Evolutionary conservation across 805 yeast species (phyloP).

Genomic region (Wickerhamomyces alni): DNA sequence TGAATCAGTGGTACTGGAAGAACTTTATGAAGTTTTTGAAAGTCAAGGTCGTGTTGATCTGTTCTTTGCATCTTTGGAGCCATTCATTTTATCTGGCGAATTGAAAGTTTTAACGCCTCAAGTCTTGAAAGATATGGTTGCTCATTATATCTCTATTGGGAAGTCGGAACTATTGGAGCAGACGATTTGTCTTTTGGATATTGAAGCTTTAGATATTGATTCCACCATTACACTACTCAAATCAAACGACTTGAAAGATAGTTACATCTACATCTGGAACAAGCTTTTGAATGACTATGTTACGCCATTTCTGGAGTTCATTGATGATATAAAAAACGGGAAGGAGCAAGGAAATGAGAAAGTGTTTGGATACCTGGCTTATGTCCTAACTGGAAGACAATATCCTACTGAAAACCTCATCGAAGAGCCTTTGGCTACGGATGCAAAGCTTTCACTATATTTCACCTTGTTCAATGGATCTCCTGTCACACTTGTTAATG

Average conservation of each 20-base stretch:
- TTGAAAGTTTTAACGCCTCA: slow-evolving; percentile 53
- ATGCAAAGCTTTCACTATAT: slow-evolving; percentile 48
- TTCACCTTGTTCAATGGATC: slow-evolving; percentile 55
- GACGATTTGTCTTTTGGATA: slow-evolving; percentile 62
- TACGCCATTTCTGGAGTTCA: slow-evolving; percentile 63
- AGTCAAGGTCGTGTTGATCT: slow-evolving; percentile 21
- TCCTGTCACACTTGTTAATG: slow-evolving; percentile 23
- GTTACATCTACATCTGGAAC: slow-evolving; percentile 68
- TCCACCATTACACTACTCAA: slow-evolving; percentile 59
- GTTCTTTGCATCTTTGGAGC: slow-evolving; percentile 50
- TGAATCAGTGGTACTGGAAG: slow-evolving; percentile 34
- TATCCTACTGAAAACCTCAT: slow-evolving; percentile 66
- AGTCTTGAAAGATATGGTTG: slow-evolving; percentile 57
- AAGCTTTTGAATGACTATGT: slow-evolving; percentile 60
- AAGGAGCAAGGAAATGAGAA: slow-evolving; percentile 20
- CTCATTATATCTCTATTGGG: slow-evolving; percentile 33
- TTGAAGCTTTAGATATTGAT: slow-evolving; percentile 70
- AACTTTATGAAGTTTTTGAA: slow-evolving; percentile 38
- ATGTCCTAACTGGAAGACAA: slow-evolving; percentile 67
- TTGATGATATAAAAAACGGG: slow-evolving; percentile 27
- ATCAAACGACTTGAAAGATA: slow-evolving; percentile 50
- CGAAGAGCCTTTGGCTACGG: slow-evolving; percentile 23
- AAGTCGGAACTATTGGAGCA: slow-evolving; percentile 54
- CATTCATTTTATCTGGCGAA: slow-evolving; percentile 40
- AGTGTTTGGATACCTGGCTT: slow-evolving; percentile 59